Percentiles rank a stretch among this genome's conserved stretches.
phyloP scores from a whole-genome alignment of 192 early-diverging fungal species.

The Backusella parvicylindrica region DNA sequence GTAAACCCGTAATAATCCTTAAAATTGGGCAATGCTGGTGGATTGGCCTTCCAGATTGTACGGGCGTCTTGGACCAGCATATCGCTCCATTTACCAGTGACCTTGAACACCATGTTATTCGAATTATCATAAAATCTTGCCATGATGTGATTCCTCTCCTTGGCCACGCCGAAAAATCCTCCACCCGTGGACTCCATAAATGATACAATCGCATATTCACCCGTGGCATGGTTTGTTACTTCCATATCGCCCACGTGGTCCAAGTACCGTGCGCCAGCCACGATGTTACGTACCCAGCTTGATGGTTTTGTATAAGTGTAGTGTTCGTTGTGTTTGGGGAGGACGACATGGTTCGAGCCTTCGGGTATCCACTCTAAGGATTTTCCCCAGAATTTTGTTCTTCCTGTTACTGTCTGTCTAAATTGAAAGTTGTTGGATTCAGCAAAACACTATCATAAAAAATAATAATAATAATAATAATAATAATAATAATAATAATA shows the following conservation, averaged over 20 bases:
- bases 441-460: constrained; percentile 61
- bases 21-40: constrained; percentile 56
- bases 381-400: constrained; percentile 94
- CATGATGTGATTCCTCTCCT: not conserved
- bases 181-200: constrained; percentile 7
- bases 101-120: not conserved
- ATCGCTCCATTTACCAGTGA: constrained; percentile 62
- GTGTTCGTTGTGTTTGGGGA: constrained; percentile 66
- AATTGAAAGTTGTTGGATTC: constrained; percentile 71
- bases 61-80: constrained; percentile 52
- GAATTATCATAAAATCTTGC: not conserved
- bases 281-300: constrained; percentile 86
- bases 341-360: constrained; percentile 75
- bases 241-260: constrained; percentile 87
- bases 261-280: constrained; percentile 76
- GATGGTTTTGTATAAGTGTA: constrained; percentile 85
- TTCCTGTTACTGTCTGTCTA: constrained; percentile 83
- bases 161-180: not conserved
- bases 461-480: no score
- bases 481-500: no score
- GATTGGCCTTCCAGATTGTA: constrained; percentile 73
- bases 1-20: constrained; percentile 86
- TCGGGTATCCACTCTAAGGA: constrained; percentile 74
- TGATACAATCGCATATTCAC: constrained; percentile 64
- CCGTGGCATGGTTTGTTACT: constrained; percentile 68